Base-by-base conservation (phyloP, 768 basidiomycete genomes). In the Psilocybe tampanensis region DNA sequence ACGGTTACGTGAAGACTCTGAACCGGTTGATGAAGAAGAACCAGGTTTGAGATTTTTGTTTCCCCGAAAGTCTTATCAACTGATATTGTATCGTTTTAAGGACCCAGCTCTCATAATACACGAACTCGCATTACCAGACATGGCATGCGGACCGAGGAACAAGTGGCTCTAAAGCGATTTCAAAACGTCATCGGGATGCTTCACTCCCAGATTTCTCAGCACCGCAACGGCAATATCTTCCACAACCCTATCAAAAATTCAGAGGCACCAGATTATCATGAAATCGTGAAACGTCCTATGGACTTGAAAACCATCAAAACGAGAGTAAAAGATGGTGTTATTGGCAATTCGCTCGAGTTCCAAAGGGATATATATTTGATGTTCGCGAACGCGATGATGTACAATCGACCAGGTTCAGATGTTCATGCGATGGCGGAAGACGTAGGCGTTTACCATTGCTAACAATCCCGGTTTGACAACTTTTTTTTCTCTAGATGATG, bases 331-430 rank as follows among this genome's bases (percentile, higher is more conserved):
- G 93, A 95, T 64, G 94, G 94, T 0, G 60, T 82, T 2, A 94
- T 97, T 45, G 76, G 82, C 3, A 93, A 84, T 62, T 90, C 92
- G 1, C 79, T 89, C 29, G 94, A 98, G 68, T 97, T 89, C 65
- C 90, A 95, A 68, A 80, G 94, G 60, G 96, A 97, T 64, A 83
- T 95, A 9, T 89, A 86, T 67, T 78, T 97, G 60, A 96, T 98
- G 89, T 96, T 97, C 71, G 91, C 94, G 8, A 98, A 98, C 70
- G 92, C 96, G 4, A 89, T 96, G 86, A 94, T 98, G 90, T 98
- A 94, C 70, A 98, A 98, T 62, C 78, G 88, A 45, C 90, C 92
- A 1, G 86, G 85, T 3, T 90, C 89, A 15, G 91, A 93, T 67
- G 88, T 96, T n/a, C 86, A 88, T 60, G 80, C 78, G 51, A 96